These are phyloP conservation scores for Debaryomycetaceae sp. DNA, from an alignment of 1,139 yeast genomes.

Conservation along the genomic window DNA sequence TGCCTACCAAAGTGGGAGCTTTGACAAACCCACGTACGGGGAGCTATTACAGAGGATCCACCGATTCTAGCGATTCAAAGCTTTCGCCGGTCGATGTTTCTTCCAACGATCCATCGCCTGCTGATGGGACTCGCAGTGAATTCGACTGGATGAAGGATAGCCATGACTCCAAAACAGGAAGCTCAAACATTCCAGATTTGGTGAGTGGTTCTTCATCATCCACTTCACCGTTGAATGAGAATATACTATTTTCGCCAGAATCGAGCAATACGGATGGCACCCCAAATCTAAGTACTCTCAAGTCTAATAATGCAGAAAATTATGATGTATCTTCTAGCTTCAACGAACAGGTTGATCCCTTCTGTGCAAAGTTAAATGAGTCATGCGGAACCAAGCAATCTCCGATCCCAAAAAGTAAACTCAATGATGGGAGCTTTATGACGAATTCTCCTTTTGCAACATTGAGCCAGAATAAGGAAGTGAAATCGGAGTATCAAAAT, in stretches of 20 bases:
- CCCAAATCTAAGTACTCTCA: slow-evolving; percentile 13
- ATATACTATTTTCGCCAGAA: slow-evolving; percentile 35
- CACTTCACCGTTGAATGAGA: slow-evolving; percentile 41
- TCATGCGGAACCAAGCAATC: slow-evolving; percentile 81
- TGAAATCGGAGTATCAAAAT: slow-evolving; percentile 14
- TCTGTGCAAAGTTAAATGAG: slow-evolving; percentile 69
- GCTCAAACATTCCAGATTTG: slow-evolving; percentile 31
- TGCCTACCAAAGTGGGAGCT: slow-evolving; percentile 34
- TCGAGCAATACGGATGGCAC: slow-evolving; percentile 15
- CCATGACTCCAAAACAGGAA: slow-evolving; percentile 6
- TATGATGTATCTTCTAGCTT: slow-evolving; percentile 23
- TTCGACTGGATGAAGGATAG: slow-evolving; percentile 37
- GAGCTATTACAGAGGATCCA: slow-evolving; percentile 12
- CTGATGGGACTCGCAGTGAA: slow-evolving; percentile 18
- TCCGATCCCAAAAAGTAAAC: slow-evolving; percentile 59
- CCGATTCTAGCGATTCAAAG: slow-evolving; percentile 5
- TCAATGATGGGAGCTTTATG: slow-evolving; percentile 6
- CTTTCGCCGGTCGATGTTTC: slow-evolving; percentile 15
- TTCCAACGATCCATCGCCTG: slow-evolving; percentile 16
- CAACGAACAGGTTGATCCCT: slow-evolving; percentile 52
- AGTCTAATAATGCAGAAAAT: slow-evolving; percentile 14
- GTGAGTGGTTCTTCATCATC: slow-evolving; percentile 34
- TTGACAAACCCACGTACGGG: slow-evolving; percentile 23
- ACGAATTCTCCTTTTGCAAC: slow-evolving; percentile 19
- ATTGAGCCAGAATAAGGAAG: slow-evolving; percentile 15